Percentiles rank a stretch among this genome's conserved stretches.
Evolutionary conservation across 805 yeast genomes (phyloP).

Genomic region (Candida coleopterorum): DNA sequence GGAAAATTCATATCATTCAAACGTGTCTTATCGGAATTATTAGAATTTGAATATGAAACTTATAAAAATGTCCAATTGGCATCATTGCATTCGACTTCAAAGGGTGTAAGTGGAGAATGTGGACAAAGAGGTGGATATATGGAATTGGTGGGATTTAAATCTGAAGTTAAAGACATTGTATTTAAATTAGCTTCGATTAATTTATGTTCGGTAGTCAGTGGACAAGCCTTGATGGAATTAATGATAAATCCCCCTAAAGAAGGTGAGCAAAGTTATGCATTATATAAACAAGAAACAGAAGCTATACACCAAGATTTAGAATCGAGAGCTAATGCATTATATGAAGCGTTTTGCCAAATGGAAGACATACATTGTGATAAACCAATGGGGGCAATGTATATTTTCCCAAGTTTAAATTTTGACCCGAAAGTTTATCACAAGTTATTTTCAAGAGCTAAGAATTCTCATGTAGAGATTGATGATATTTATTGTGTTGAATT

Average conservation of each 20-base stretch:
- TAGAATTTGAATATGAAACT: slow-evolving; percentile 44
- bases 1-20: slow-evolving; percentile 84
- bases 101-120: slow-evolving; percentile 97
- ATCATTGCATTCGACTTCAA: slow-evolving; percentile 94
- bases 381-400: slow-evolving; percentile 97
- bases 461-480: slow-evolving; percentile 60
- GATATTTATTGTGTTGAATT: slow-evolving; percentile 84
- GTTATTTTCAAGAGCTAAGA: slow-evolving; percentile 59
- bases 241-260: slow-evolving; percentile 87
- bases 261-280: slow-evolving; percentile 72
- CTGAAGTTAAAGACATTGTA: slow-evolving; percentile 64
- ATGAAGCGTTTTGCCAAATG: slow-evolving; percentile 67
- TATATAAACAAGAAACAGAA: slow-evolving; percentile 58
- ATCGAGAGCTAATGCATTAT: slow-evolving; percentile 59
- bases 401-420: slow-evolving; percentile 76
- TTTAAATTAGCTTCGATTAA: slow-evolving; percentile 87
- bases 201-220: slow-evolving; percentile 90
- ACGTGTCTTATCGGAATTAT: slow-evolving; percentile 66
- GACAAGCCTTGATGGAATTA: slow-evolving; percentile 88
- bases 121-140: slow-evolving; percentile 99
- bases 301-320: slow-evolving; percentile 59
- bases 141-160: slow-evolving; percentile 81
- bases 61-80: slow-evolving; percentile 81
- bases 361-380: slow-evolving; percentile 80
- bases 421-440: slow-evolving; percentile 42